Base-by-base conservation (phyloP, 2,329 filamentous ascomycete genomes). In the Neopestalotiopsis clavispora region DNA sequence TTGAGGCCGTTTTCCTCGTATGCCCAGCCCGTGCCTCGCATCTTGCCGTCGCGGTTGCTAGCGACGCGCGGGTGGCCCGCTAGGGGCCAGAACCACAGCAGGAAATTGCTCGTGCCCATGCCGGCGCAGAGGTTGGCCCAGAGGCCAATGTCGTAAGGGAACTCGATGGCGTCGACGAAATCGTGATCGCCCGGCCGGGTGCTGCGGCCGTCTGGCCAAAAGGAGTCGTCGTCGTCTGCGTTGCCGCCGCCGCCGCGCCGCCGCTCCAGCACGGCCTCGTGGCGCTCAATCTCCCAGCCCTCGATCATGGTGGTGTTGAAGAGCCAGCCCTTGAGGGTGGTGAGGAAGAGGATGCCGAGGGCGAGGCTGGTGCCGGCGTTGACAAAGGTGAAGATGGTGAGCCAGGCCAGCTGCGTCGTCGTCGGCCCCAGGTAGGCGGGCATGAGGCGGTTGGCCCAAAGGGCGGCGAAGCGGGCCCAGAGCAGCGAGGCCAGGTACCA, bases 221-320 rank as follows among this genome's bases (percentile, higher is more conserved):
- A 73, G 23, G 71, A 71, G 12, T 74, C 75, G 40, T 71, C 72
- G 52, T 70, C 73, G 30, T 79, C 80, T 2, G 80, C 77, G 66
- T 38, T 7, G 34, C 34, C 10, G 34, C 83, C 79, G n/a, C 75
- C 78, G 42, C 81, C 80, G 62, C 75, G 73, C 4, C 84, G 81
- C 38, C 87, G 82, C 28, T 83, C 80, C 30, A 90, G 80, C 1
- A 90, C 78, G 9, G 86, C 83, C 71, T 89, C 87, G 78, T 92
- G 90, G 0, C 89, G 84, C 72, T 92, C 89, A 61, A 89, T 79
- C 76, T 92, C 92, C 92, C 92, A 95, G 70, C 86, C 86, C 80
- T 97, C 94, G 74, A 97, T 96, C 78, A 92, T 94, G 30, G 92
- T 95, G 17, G 86, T 89, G 80, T 95, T 95, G 70, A 91, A 84